Evolutionary conservation across 305 asterid genomes (phyloP), one percentile per base, ranked within the genome.

Genomic region (Ruellia speciosa): DNA sequence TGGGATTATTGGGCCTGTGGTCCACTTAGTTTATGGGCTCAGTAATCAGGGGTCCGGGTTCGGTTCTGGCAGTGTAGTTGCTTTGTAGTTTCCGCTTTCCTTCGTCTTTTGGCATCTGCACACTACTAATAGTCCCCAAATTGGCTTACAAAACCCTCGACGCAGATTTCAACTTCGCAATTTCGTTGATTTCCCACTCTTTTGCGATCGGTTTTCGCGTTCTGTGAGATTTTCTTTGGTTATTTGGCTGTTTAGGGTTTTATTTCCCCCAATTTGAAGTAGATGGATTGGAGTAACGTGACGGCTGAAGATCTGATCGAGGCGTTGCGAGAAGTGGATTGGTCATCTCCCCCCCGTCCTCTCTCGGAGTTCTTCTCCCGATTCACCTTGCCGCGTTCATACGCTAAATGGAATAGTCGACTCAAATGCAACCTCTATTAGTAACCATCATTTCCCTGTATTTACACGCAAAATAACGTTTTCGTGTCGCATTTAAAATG

Each of bases 201-300:
- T 18, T 57, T 34, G 56, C 71, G 17, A 51, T 60, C 52, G 40
- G 31, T 55, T 2, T 14, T 65, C 39, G 3, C 12, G 28, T 10
- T 31, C 20, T 56, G 3, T 13, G 16, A 5, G 16, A 43, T 43
- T 43, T 43, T 4, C 18, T 64, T 18, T 47, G 2, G 31, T 2
- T 24, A 1, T 2, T 24, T 24, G 31, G 58, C 54, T 17, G 35
- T 18, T 34, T 63, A 58, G 70, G 75, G 66, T 67, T 24, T 4
- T 24, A 4, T 24, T 70, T 50, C 45, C 18, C 24, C 28, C 59
- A 14, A 71, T 59, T 47, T 60, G 33, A 33, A 18, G 20, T 28
- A 68, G 18, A 92, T 92, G 99, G 99, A 92, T 81, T 88, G 99
- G 99, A 72, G 88, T 45, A 92, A 76, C 73, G 97, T 92, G 18